Conservation (phyloP, 1,139 yeast genomes). For the Magnusiomyces ingens region DNA sequence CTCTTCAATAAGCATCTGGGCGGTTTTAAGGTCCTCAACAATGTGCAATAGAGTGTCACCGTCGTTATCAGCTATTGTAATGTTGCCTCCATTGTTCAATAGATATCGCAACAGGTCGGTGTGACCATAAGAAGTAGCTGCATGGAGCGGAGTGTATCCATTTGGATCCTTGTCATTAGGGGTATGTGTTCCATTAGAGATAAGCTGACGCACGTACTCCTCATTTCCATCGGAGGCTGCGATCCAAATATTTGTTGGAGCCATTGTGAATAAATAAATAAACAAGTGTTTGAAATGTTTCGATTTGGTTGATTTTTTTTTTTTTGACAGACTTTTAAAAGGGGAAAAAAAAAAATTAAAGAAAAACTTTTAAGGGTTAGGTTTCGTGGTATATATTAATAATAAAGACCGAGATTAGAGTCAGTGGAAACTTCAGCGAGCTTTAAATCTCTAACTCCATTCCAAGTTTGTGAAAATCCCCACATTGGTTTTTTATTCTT, state of each 20-base stretch:
- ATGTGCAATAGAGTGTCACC: constrained; percentile 97
- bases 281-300: too few relatives aligned
- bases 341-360: too few relatives aligned
- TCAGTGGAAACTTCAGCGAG: too few relatives aligned
- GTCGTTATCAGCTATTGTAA: constrained; percentile 74
- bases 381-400: too few relatives aligned
- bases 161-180: constrained; percentile 79
- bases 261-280: constrained; percentile 6
- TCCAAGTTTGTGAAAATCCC: too few relatives aligned
- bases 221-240: constrained; percentile 85
- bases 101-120: constrained; percentile 55
- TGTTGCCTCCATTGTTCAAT: constrained; percentile 60
- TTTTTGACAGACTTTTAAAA: too few relatives aligned
- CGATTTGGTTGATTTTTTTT: too few relatives aligned
- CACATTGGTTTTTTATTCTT: too few relatives aligned
- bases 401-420: too few relatives aligned
- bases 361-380: too few relatives aligned
- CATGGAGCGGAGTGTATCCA: constrained; percentile 94
- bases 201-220: constrained; percentile 48
- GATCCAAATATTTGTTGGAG: constrained; percentile 66
- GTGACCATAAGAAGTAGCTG: constrained; percentile 93
- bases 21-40: constrained; percentile 64
- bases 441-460: too few relatives aligned
- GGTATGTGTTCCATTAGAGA: constrained; percentile 46
- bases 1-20: constrained; percentile 57